A percentile compares a stretch with the other conserved stretches of the same genome.
Conservation (phyloP, 164 flowering plant genomes). For the Cinnamomum chago region DNA sequence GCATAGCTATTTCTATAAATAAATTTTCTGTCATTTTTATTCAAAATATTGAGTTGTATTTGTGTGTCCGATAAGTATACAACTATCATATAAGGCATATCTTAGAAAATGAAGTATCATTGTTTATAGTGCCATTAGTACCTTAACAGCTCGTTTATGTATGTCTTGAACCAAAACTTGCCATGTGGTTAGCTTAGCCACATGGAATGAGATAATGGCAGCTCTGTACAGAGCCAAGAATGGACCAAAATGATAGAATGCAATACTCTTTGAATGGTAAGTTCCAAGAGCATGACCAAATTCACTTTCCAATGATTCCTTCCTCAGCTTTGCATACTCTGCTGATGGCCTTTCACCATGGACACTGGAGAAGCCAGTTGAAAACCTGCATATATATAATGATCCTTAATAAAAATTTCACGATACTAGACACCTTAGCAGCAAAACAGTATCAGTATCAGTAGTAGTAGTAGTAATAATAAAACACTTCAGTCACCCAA, state of each 20-base stretch:
- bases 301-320: conserved; percentile 79
- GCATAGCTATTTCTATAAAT: no score
- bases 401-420: background rate
- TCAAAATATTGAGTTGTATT: no score
- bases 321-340: conserved; percentile 87
- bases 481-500: no score
- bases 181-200: conserved; percentile 69
- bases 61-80: no score
- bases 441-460: background rate
- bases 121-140: conserved; percentile 13
- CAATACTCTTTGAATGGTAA: conserved; percentile 50
- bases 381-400: conserved; percentile 52
- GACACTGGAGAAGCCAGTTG: conserved; percentile 72
- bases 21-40: no score
- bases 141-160: conserved; percentile 72
- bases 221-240: conserved; percentile 92
- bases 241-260: conserved; percentile 67
- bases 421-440: background rate
- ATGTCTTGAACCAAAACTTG: conserved; percentile 70
- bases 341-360: conserved; percentile 90
- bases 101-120: no score
- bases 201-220: conserved; percentile 77
- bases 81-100: no score
- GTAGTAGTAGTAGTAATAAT: no score
- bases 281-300: conserved; percentile 74